Percentiles rank a stretch among this genome's conserved stretches.
phyloP scores from a whole-genome alignment of 2,329 filamentous ascomycete species.

The Diplodia intermedia region DNA sequence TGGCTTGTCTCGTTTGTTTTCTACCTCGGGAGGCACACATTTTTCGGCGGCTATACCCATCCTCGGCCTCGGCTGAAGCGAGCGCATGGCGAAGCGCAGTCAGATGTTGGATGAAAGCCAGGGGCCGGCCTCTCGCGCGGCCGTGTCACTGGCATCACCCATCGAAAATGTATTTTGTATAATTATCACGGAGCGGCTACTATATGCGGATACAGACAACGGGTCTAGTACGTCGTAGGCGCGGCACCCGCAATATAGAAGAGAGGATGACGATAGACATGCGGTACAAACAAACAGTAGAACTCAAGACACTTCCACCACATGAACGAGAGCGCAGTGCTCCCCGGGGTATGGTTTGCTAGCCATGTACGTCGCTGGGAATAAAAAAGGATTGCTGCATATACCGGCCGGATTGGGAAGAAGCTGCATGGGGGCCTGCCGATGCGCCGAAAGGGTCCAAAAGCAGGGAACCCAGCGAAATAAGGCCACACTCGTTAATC shows the following conservation, averaged over 20 bases:
- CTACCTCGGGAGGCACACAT: slow-evolving; percentile 5
- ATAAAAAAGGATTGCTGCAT: slow-evolving; percentile 22
- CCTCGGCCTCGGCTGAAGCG: slow-evolving; percentile 14
- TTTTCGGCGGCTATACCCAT: slow-evolving; percentile 34
- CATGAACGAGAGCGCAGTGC: slow-evolving; percentile 8
- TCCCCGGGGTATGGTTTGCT: background rate
- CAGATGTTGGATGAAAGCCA: slow-evolving; percentile 3
- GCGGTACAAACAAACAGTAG: slow-evolving; percentile 3
- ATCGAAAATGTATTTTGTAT: slow-evolving; percentile 27
- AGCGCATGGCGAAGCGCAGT: slow-evolving; percentile 31
- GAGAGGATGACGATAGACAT: slow-evolving; percentile 13
- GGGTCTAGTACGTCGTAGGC: background rate
- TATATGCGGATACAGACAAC: slow-evolving; percentile 25
- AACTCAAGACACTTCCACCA: slow-evolving; percentile 22
- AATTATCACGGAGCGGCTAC: slow-evolving; percentile 20
- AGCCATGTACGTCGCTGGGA: background rate
- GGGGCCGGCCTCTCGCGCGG: background rate
- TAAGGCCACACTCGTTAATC: slow-evolving; percentile 10
- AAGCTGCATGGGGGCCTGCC: slow-evolving; percentile 14
- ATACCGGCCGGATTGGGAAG: background rate
- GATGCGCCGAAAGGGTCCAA: background rate
- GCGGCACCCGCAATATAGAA: slow-evolving; percentile 9
- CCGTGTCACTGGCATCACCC: background rate
- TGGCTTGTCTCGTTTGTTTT: slow-evolving; percentile 16
- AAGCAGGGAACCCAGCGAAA: slow-evolving; percentile 7